Evolutionary conservation across 139 green algal genomes (phyloP).

Genomic region (Volvox reticuliferus): DNA sequence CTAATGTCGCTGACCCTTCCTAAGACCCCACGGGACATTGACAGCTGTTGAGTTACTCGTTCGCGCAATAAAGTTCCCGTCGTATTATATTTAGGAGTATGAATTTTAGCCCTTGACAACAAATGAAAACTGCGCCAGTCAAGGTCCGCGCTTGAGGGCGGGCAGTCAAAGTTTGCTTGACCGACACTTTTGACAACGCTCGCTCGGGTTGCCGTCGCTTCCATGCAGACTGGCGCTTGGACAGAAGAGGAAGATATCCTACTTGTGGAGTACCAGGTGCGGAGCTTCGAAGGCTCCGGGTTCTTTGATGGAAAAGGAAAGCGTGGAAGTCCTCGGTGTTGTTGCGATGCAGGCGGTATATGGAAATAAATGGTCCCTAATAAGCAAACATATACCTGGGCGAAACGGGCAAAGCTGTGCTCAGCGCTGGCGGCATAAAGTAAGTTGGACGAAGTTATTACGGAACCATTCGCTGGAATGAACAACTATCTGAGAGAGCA

Average conservation of each 20-base stretch:
- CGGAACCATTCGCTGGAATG: no score
- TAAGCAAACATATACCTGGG: constrained; percentile 81
- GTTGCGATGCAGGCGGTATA: constrained; percentile 55
- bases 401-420: constrained; percentile 90
- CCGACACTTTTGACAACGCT: no score
- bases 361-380: constrained; percentile 82
- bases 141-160: background rate
- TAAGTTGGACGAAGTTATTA: constrained; percentile 7
- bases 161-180: background rate
- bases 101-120: background rate
- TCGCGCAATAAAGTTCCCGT: no score
- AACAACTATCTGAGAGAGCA: no score
- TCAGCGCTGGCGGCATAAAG: constrained; percentile 91
- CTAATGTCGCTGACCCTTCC: no score
- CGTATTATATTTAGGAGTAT: background rate
- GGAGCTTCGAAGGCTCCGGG: background rate
- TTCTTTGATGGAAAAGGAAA: background rate
- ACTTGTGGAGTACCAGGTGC: constrained; percentile 3
- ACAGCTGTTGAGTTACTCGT: no score
- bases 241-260: constrained; percentile 26
- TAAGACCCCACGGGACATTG: no score
- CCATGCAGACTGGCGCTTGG: constrained; percentile 16
- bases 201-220: background rate
- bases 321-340: background rate
- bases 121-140: background rate